Evolutionary conservation across 2,329 filamentous ascomycete species (phyloP), one percentile per base, ranked within the genome.

Genomic region (Lasiodiplodia theobromae): DNA sequence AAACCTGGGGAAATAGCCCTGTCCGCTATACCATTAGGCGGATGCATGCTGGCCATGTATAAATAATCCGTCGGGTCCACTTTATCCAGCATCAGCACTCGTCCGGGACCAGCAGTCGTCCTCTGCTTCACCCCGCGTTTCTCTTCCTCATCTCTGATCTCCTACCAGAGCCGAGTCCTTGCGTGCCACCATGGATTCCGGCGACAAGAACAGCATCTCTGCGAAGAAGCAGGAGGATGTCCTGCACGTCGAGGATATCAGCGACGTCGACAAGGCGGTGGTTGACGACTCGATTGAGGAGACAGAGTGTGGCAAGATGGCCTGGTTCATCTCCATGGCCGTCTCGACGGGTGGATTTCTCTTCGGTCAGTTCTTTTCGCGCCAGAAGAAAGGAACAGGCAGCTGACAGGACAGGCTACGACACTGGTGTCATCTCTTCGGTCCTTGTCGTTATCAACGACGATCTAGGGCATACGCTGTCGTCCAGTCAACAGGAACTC

Each of bases 361-460:
- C 4, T 73, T 72, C 57, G 72, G 72, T 57, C 4, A 51, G 52
- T 37, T 2, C 8, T 7, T 28, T 21, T 16, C 40, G 8, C 16
- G 2, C 4, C 16, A 0, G 8, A 34, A 34, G 8, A 44, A 18
- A 18, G 3, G 0, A 7, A 6, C 40, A 18, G 6, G 40, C 16
- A 44, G 40, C 38, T 51, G 25, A 56, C 52, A 66, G 25, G 16
- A 25, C 23, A 67, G 53, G 52, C 37, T 79, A 80, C 68, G 78
- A 80, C 62, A 80, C 78, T 68, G 78, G 78, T 40, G 77, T 79
- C 70, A 79, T 80, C 60, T 78, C 75, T 14, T 77, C 77, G 3
- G 77, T 81, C 2, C 73, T 81, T 14, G 79, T 81, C 12, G 78
- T 76, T 0, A 72, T 77, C 52, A 75, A 69, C 8, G 75, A 76